Evolutionary conservation across 2,329 filamentous ascomycete species (phyloP), one percentile per base, ranked within the genome.

Genomic region (Colletotrichum gloeosporioides): DNA sequence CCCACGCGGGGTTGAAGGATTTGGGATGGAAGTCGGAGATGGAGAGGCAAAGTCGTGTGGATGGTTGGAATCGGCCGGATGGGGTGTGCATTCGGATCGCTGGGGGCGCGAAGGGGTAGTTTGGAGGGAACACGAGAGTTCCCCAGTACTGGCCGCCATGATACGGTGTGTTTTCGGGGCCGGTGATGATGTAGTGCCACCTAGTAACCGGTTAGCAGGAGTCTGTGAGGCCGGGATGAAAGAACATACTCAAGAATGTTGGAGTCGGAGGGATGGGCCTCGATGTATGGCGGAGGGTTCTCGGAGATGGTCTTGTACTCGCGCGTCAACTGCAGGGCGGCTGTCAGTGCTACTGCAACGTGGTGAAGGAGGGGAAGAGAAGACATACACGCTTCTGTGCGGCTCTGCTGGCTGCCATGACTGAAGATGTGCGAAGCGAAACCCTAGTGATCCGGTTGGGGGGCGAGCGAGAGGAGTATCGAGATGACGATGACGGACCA

Each of bases 71-170:
- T 82, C 97, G 95, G 75, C 97, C 97, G 15, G 94, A 96, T 3
- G 97, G 97, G 0, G 97, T 99, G 89, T 99, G 97, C 97, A 99
- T 99, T 83, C 96, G 95, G 85, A 99, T 99, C 3, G 97, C 96
- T 6, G 97, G 97, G 36, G 97, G 97, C 15, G 96, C 96, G 86
- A 98, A 99, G 31, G 97, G 97, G 84, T 99, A 99, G 88, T 98
- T 96, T 10, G 96, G 92, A 18, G 97, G 97, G 85, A 99, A 99
- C 79, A 98, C 93, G 67, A 99, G 90, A 3, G 96, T 98, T 64
- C 97, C 97, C 97, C 97, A 99, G 88, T 99, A 99, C 85, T 99
- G 97, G 62, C 97, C 97, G 82, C 93, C 93, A 81, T 98, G 92
- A 84, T 99, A 99, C 3, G 97, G 96, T 1, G 97, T 99, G 76